A percentile compares a stretch with the other conserved stretches of the same genome.
Conservation (phyloP, 148 eudicot species). For the Vaccinium darrowii region DNA sequence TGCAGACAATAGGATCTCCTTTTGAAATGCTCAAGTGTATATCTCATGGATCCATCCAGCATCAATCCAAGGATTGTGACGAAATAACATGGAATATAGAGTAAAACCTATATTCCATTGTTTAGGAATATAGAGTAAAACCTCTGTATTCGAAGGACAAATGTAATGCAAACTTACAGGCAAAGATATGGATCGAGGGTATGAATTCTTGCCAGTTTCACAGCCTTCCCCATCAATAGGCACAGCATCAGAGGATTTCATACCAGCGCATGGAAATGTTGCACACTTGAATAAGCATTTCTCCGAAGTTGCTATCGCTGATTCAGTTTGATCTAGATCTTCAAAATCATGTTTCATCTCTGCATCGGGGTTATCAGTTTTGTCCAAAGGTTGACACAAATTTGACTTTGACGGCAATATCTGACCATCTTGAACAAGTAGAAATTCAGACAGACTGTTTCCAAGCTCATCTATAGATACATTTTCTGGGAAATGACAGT, state of each 20-base stretch:
- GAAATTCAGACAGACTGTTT: slow-evolving; percentile 26
- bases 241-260: slow-evolving; percentile 4
- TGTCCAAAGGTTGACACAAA: slow-evolving; percentile 15
- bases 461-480: slow-evolving; percentile 40
- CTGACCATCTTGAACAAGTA: slow-evolving; percentile 33
- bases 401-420: slow-evolving; percentile 12
- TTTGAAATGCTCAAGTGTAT: background rate
- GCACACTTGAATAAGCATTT: slow-evolving; percentile 46
- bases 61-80: background rate
- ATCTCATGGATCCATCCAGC: background rate
- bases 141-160: slow-evolving; percentile 1
- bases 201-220: slow-evolving; percentile 11
- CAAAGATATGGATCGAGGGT: slow-evolving; percentile 41
- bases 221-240: slow-evolving; percentile 18
- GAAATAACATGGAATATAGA: background rate
- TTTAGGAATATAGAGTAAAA: background rate
- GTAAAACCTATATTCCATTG: background rate
- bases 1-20: background rate
- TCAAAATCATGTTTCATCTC: slow-evolving; percentile 26
- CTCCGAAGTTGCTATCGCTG: slow-evolving; percentile 24
- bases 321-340: slow-evolving; percentile 14
- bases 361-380: slow-evolving; percentile 24
- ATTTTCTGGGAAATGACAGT: slow-evolving; percentile 17
- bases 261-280: slow-evolving; percentile 37
- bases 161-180: slow-evolving; percentile 47